Evolutionary conservation across 225 moss, liverwort and hornwort species (phyloP).

Genomic region (Takakia lepidozioides): DNA sequence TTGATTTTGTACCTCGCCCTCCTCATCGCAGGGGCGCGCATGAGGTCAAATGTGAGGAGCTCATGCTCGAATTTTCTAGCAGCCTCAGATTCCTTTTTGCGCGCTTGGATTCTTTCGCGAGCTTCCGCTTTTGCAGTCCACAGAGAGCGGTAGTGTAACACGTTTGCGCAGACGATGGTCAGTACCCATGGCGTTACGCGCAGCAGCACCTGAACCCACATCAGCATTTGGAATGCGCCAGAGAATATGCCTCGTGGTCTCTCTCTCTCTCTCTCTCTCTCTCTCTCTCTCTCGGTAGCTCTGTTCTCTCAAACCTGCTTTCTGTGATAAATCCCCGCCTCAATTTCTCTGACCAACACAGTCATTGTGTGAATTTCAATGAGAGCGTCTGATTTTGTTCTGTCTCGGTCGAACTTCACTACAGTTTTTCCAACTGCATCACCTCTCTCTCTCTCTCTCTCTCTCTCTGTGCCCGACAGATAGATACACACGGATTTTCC

Average conservation of each 20-base stretch:
- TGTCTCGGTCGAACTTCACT: too few relatives aligned
- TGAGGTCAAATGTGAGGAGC: conserved; percentile 71
- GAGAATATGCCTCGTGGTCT: not conserved
- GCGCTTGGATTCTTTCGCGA: conserved; percentile 18
- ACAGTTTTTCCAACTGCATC: too few relatives aligned
- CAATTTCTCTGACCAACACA: too few relatives aligned
- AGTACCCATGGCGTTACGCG: conserved; percentile 74
- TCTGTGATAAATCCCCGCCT: too few relatives aligned
- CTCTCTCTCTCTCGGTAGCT: conserved; percentile 16
- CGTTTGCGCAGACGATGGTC: conserved; percentile 70
- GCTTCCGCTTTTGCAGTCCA: conserved; percentile 34
- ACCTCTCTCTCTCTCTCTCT: too few relatives aligned
- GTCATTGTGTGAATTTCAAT: too few relatives aligned
- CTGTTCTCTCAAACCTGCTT: too few relatives aligned
- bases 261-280: conserved; percentile 7
- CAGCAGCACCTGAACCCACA: conserved; percentile 23
- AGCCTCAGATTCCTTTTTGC: conserved; percentile 10
- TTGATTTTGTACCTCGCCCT: conserved; percentile 73
- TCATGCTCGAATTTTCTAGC: conserved; percentile 42
- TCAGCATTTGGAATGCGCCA: conserved; percentile 17
- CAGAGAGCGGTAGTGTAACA: conserved; percentile 71
- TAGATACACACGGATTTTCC: too few relatives aligned
- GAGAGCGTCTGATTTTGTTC: too few relatives aligned
- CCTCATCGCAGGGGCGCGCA: conserved; percentile 67
- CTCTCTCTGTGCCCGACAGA: too few relatives aligned